These are phyloP conservation scores for Cucurbita argyrosperma DNA, from an alignment of 306 rosid genomes.

Conservation along the genomic window DNA sequence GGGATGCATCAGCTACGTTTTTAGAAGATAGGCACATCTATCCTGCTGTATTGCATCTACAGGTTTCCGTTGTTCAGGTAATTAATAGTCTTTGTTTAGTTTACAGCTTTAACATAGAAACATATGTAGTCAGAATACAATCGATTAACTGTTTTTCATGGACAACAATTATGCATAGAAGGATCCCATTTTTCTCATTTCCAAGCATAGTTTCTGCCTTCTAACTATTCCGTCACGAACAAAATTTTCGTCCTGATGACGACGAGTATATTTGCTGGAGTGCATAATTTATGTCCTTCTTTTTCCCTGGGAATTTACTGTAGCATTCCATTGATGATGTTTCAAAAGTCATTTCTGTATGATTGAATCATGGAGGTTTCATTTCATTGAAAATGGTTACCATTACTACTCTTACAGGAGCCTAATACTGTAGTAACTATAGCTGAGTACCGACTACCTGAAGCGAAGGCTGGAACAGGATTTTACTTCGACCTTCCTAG, in stretches of 20 bases:
- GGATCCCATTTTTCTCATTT: background rate
- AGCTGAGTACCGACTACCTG: constrained; percentile 85
- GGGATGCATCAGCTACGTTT: constrained; percentile 27
- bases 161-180: background rate
- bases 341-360: background rate
- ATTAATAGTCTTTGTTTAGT: constrained; percentile 9
- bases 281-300: background rate
- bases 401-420: constrained; percentile 32
- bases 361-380: background rate
- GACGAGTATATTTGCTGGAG: background rate
- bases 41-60: constrained; percentile 73
- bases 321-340: background rate
- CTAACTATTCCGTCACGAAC: too few relatives aligned
- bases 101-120: constrained; percentile 6
- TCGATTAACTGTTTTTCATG: background rate
- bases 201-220: background rate
- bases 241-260: background rate
- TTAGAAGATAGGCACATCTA: constrained; percentile 67
- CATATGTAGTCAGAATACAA: constrained; percentile 9
- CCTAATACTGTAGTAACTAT: constrained; percentile 40
- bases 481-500: constrained; percentile 87
- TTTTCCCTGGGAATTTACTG: background rate
- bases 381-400: background rate
- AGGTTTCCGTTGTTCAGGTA: constrained; percentile 84
- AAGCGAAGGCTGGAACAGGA: constrained; percentile 69